Evolutionary conservation across 352 stramenopile species (phyloP), one percentile per base, ranked within the genome.

Genomic region (Phytopythium aichiense): DNA sequence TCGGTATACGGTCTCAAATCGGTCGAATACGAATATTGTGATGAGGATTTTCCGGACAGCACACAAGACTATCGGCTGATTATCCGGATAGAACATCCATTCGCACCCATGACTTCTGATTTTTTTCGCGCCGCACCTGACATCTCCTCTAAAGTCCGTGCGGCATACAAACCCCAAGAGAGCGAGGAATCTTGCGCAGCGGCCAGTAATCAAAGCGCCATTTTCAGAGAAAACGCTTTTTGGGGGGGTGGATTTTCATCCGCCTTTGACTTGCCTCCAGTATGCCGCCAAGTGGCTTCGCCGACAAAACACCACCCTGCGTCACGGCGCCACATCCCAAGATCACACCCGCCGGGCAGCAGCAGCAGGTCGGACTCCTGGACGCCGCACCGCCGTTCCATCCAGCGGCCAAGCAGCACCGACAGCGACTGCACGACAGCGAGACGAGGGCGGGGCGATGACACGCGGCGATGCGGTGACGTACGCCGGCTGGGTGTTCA

Each of bases 401-500:
- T 52, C 45, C 42, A 12, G 22, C 46, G 20, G 25, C 13, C 22
- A 11, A 33, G 46, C 8, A 31, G n/a, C 46, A 33, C 40, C 7
- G 15, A 46, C 15, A n/a, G 16, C 40, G 40, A 46, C 40, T 15
- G 40, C 11, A 12, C 7, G 5, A 5, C 33, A 8, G 33, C 11
- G 33, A 38, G 33, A 38, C 33, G 33, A 38, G 33, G 7, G 33
- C 33, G 11, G 33, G 11, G 22, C 15, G n/a, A 49, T 28, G n/a
- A 31, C 37, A 38, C 61, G 62, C 46, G 65, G 78, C 60, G 74
- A 79, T 56, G 63, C 66, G 2, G 83, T 89, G 65, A 91, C 83
- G 63, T 92, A 88, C 63, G 81, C 83, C 35, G 84, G 84, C 37
- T 93, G 81, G 81, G 76, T 86, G 35, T 91, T 87, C 67, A 93